phyloP scores from a whole-genome alignment of 139 green algal genomes.

The Coccomyxa sp. region DNA sequence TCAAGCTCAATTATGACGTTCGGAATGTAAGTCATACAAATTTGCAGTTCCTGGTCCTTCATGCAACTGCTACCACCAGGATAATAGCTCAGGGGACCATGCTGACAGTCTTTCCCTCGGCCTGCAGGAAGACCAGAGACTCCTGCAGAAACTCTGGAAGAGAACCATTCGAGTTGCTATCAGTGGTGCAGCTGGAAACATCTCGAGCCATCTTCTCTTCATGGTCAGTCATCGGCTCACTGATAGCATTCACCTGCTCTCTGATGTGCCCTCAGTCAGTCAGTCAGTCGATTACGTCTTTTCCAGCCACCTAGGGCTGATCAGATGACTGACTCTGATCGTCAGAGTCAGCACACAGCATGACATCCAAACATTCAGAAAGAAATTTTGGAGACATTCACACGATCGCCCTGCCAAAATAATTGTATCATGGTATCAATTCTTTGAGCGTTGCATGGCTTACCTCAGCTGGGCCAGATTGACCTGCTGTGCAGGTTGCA shows the following conservation, averaged over 20 bases:
- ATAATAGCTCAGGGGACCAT: too few species aligned
- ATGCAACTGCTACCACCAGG: too few species aligned
- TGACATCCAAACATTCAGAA: too few species aligned
- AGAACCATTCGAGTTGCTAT: background rate
- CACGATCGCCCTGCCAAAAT: too few species aligned
- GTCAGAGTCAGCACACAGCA: background rate
- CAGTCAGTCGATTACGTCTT: background rate
- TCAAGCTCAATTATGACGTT: too few species aligned
- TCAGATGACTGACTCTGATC: background rate
- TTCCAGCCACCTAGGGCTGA: background rate
- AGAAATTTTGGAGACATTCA: too few species aligned
- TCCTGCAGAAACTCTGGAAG: background rate
- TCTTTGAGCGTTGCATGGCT: too few species aligned
- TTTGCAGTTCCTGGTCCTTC: too few species aligned
- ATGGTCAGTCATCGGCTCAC: background rate
- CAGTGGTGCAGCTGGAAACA: background rate
- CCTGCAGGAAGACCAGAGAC: background rate
- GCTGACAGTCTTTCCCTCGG: too few species aligned
- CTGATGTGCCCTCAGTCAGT: background rate
- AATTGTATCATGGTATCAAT: too few species aligned
- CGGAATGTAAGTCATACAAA: too few species aligned
- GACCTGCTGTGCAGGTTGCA: slow-evolving; percentile 47
- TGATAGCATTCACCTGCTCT: too few species aligned
- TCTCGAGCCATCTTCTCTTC: background rate
- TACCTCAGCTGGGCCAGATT: background rate